Base-by-base conservation (phyloP, 495 filamentous ascomycete species). In the Podospora australis region DNA sequence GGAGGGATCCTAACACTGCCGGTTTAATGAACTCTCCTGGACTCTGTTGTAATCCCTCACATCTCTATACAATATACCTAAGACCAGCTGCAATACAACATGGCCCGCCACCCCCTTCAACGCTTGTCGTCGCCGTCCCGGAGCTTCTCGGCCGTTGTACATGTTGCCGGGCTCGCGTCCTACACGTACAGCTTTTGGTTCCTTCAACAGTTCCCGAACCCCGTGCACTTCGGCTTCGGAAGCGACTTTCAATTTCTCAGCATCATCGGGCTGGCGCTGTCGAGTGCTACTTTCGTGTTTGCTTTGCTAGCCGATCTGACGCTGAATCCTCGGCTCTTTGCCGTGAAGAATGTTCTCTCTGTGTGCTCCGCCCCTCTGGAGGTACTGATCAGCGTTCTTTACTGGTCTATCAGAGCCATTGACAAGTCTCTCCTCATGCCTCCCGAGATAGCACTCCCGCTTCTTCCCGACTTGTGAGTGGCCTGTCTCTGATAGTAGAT, bases 161-260 rank as follows among this genome's bases (percentile, higher is more conserved):
- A 95, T 68, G 73, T 86, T 16, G 39, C 71, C 10, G 88, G 88
- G 10, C 73, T 92, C 13, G 53, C 72, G 16, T 88, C 78, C 46
- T 92, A 90, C 65, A 45, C 75, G 10, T 78, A 73, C 55, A 84
- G 78, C 26, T 90, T 87, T 65, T 76, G 78, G 59, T 90, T 74
- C 46, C 64, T 68, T 23, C 44, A 52, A 25, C 47, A 50, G 50
- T 66, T 60, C 55, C 70, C 70, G 11, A 70, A 58, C 25, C 49
- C 52, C 39, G 81, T 84, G 43, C 83, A 82, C 52, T 70, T 78
- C 10, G 78, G 83, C 17, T 92, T 84, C 59, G 89, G 88, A 19
- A 90, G 87, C 75, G 85, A 90, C 62, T 83, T 84, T 56, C 87
- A 91, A 66, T 90, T 85, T 65, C 70, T 91, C 39, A 95, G 87